Evolutionary conservation across 371 early-diverging fungal genomes (phyloP).

Genomic region (Choanephora cucurbitarum): DNA sequence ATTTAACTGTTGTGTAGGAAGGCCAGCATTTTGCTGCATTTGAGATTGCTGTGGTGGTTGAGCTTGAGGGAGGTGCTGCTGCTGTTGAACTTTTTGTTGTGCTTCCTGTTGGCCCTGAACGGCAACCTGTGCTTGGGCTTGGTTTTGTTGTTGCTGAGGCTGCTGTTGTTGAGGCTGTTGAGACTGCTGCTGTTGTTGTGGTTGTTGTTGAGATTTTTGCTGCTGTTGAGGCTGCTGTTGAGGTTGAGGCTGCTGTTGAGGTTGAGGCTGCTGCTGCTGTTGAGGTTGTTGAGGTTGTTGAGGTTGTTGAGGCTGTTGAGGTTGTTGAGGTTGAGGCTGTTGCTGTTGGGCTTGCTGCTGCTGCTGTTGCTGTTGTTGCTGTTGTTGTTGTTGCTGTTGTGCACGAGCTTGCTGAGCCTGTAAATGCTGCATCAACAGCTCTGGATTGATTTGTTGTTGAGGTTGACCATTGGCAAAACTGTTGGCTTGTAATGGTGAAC

Average conservation of each 20-base stretch:
- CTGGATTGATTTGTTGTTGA: slow-evolving; percentile 23
- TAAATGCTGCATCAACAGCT: slow-evolving; percentile 28
- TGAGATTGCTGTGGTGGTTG: slow-evolving; percentile 16
- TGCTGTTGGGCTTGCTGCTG: slow-evolving; percentile 10
- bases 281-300: slow-evolving; percentile 19
- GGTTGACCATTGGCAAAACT: slow-evolving; percentile 8
- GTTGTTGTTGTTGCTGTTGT: slow-evolving; percentile 21
- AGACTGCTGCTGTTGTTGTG: slow-evolving; percentile 8
- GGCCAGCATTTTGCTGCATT: slow-evolving; percentile 4
- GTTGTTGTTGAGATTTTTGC: slow-evolving; percentile 6
- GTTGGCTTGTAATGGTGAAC: slow-evolving; percentile 22
- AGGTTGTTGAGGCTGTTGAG: slow-evolving; percentile 6
- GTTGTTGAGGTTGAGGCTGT: slow-evolving; percentile 13
- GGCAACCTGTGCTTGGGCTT: slow-evolving; percentile 17
- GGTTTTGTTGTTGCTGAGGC: slow-evolving; percentile 21
- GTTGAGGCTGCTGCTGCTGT: slow-evolving; percentile 20
- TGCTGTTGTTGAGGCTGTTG: slow-evolving; percentile 22
- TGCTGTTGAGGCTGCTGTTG: slow-evolving; percentile 14
- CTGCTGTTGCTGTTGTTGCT: slow-evolving; percentile 11
- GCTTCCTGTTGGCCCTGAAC: slow-evolving; percentile 16
- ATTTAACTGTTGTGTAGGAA: no score
- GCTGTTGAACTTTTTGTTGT: slow-evolving; percentile 18
- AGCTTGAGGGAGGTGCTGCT: slow-evolving; percentile 1
- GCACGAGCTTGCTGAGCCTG: slow-evolving; percentile 20
- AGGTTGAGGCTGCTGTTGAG: slow-evolving; percentile 14